phyloP scores from a whole-genome alignment of 305 asterid genomes.

The Rubia occidens region DNA sequence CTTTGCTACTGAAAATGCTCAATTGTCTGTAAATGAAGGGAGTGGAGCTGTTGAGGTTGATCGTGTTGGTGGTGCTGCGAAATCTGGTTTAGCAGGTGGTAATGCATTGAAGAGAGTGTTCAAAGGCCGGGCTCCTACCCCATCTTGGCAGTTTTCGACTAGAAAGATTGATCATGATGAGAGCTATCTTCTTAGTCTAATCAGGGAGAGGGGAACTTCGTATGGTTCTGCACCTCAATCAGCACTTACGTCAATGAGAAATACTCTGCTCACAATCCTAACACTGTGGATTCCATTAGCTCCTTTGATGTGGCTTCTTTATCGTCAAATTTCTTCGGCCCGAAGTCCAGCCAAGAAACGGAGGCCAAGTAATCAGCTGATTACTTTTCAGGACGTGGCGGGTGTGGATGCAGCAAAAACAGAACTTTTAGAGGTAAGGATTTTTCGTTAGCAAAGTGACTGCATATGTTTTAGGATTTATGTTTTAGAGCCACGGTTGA shows the following conservation, averaged over 20 bases:
- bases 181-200: slow-evolving; percentile 67
- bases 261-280: slow-evolving; percentile 59
- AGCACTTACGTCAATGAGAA: slow-evolving; percentile 49
- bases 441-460: background rate
- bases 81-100: slow-evolving; percentile 17
- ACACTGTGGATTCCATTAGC: slow-evolving; percentile 86
- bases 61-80: slow-evolving; percentile 17
- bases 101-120: slow-evolving; percentile 26
- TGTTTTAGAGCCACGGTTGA: background rate
- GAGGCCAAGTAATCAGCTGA: slow-evolving; percentile 50
- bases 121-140: slow-evolving; percentile 29
- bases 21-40: slow-evolving; percentile 21
- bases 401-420: slow-evolving; percentile 91
- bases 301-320: slow-evolving; percentile 86
- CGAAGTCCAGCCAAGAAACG: slow-evolving; percentile 73
- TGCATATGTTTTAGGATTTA: background rate
- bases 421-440: slow-evolving; percentile 85
- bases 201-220: slow-evolving; percentile 70
- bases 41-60: slow-evolving; percentile 21
- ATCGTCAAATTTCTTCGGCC: slow-evolving; percentile 78
- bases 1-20: slow-evolving; percentile 19
- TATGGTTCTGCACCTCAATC: slow-evolving; percentile 90
- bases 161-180: slow-evolving; percentile 94
- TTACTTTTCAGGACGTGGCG: slow-evolving; percentile 77
- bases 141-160: slow-evolving; percentile 70